Conservation (phyloP, 108 stramenopile genomes). For the Phaeodactylum tricornutum region DNA sequence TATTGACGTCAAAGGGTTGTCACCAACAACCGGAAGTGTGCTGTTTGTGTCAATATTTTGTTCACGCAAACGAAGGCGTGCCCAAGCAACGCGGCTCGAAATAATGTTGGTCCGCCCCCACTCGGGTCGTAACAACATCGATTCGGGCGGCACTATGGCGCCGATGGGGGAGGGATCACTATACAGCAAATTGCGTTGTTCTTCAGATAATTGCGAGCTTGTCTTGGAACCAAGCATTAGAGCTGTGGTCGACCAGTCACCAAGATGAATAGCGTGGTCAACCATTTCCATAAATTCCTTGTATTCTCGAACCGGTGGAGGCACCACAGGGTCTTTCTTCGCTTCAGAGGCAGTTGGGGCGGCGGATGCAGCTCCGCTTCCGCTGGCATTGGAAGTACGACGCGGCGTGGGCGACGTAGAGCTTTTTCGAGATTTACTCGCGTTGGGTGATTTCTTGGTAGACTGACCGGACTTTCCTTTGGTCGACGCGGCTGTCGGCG, state of each 20-base stretch:
- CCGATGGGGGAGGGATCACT: slow-evolving; percentile 11
- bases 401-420: not conserved
- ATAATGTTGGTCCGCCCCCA: slow-evolving; percentile 59
- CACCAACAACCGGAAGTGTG: slow-evolving; percentile 24
- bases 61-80: slow-evolving; percentile 51
- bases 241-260: slow-evolving; percentile 40
- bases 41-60: slow-evolving; percentile 5
- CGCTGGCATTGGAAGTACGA: slow-evolving; percentile 3
- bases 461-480: not conserved
- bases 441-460: not conserved
- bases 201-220: slow-evolving; percentile 22
- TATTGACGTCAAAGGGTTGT: slow-evolving; percentile 13
- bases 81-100: slow-evolving; percentile 62
- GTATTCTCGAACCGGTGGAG: slow-evolving; percentile 29
- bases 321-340: slow-evolving; percentile 2
- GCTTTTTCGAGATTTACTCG: not conserved
- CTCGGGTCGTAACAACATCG: no score
- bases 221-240: slow-evolving; percentile 34
- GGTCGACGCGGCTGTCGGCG: slow-evolving; percentile 2
- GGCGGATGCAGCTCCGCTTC: slow-evolving; percentile 1
- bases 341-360: slow-evolving; percentile 1
- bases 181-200: slow-evolving; percentile 52
- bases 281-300: slow-evolving; percentile 61
- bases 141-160: slow-evolving; percentile 11
- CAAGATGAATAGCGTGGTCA: slow-evolving; percentile 63